Percentiles rank a stretch among this genome's conserved stretches.
phyloP scores from a whole-genome alignment of 768 basidiomycete species.

The Pleurotus sapidus region DNA sequence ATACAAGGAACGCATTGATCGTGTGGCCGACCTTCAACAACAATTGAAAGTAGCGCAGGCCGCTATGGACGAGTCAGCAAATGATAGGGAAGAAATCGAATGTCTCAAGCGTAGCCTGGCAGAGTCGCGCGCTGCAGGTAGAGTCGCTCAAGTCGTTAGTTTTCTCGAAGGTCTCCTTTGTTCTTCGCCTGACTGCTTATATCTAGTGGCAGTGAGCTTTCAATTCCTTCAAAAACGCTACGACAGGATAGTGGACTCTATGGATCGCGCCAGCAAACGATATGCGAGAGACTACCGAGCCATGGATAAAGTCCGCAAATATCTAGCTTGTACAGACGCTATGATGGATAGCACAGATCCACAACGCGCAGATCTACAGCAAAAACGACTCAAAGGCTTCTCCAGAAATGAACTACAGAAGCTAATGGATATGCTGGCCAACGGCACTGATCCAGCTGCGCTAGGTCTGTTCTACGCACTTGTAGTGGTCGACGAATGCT shows the following conservation, averaged over 20 bases:
- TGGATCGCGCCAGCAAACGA: slow-evolving; percentile 41
- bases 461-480: background rate
- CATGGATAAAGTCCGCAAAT: slow-evolving; percentile 42
- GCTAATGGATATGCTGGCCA: slow-evolving; percentile 17
- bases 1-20: slow-evolving; percentile 34
- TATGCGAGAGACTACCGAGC: slow-evolving; percentile 51
- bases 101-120: slow-evolving; percentile 17
- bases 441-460: slow-evolving; percentile 11
- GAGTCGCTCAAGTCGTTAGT: slow-evolving; percentile 15
- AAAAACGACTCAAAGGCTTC: slow-evolving; percentile 6
- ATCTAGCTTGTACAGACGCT: background rate
- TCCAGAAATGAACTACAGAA: slow-evolving; percentile 11
- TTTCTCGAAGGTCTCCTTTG: too few relatives aligned
- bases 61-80: slow-evolving; percentile 20
- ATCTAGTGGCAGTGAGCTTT: slow-evolving; percentile 20
- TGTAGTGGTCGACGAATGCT: background rate
- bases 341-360: slow-evolving; percentile 29
- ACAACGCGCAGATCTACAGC: slow-evolving; percentile 23
- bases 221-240: slow-evolving; percentile 37
- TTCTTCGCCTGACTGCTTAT: background rate
- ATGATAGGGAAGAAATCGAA: slow-evolving; percentile 20
- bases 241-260: slow-evolving; percentile 39
- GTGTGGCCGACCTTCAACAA: slow-evolving; percentile 6
- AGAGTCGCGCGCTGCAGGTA: slow-evolving; percentile 21
- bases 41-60: slow-evolving; percentile 13